A percentile compares a stretch with the other conserved stretches of the same genome.
Conservation (phyloP, 78 protist genomes). For the Speleostelium caveatum region DNA sequence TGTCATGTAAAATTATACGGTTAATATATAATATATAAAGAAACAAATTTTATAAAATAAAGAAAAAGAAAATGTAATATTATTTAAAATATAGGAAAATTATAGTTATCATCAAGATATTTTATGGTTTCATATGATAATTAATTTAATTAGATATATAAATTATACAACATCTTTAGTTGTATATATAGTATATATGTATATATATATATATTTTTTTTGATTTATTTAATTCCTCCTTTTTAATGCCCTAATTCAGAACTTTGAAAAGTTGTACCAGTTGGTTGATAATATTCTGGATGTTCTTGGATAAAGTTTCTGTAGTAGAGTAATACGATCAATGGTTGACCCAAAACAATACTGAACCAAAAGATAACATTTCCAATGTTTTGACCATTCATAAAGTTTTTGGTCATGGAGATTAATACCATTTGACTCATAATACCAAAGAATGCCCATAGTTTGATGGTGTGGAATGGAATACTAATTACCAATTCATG, state of each 20-base stretch:
- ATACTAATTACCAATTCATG: constrained; percentile 83
- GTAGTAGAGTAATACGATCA: constrained; percentile 72
- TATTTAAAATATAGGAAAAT: too few relatives aligned
- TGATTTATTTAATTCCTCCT: too few relatives aligned
- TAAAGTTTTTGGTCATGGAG: constrained; percentile 36
- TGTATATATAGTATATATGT: too few relatives aligned
- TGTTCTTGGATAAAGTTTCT: constrained; percentile 58
- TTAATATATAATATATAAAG: neutral
- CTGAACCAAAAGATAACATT: constrained; percentile 79
- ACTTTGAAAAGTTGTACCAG: neutral
- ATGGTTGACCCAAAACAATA: constrained; percentile 80
- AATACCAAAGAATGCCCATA: constrained; percentile 84
- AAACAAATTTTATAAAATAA: neutral
- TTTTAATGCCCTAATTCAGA: neutral
- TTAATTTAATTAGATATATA: too few relatives aligned
- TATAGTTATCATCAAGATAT: too few relatives aligned
- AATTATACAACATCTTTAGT: too few relatives aligned
- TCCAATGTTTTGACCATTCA: constrained; percentile 67
- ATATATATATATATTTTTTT: too few relatives aligned
- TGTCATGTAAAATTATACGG: constrained; percentile 52
- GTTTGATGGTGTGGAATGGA: constrained; percentile 73
- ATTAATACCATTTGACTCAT: constrained; percentile 79
- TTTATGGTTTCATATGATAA: too few relatives aligned
- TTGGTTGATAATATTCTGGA: constrained; percentile 49
- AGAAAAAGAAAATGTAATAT: neutral